phyloP scores from a whole-genome alignment of 1,139 yeast genomes.

The Geotrichum restrictum region DNA sequence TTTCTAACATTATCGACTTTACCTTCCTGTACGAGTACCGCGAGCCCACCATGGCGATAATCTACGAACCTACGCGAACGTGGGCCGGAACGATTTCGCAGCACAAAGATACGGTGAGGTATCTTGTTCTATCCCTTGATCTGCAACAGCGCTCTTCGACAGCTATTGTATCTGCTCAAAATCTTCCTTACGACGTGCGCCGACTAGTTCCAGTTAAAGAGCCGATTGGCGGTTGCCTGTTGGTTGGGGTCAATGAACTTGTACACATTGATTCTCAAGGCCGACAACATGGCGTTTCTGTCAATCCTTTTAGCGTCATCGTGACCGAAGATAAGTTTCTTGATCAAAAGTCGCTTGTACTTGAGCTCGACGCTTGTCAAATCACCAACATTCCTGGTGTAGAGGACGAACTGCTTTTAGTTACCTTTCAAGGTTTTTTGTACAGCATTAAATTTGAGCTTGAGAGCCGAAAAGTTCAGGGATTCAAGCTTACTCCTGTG shows the following conservation, averaged over 20 bases:
- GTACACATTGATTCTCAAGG: slow-evolving; percentile 84
- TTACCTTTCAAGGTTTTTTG: slow-evolving; percentile 51
- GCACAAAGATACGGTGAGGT: slow-evolving; percentile 60
- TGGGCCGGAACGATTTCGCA: slow-evolving; percentile 71
- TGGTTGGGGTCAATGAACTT: slow-evolving; percentile 74
- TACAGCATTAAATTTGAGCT: slow-evolving; percentile 51
- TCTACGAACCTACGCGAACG: slow-evolving; percentile 59
- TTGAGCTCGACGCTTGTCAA: slow-evolving; percentile 57
- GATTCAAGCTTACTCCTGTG: slow-evolving; percentile 32
- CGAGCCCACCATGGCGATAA: slow-evolving; percentile 74
- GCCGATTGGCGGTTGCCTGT: slow-evolving; percentile 68
- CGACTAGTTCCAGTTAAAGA: slow-evolving; percentile 57
- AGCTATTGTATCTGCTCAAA: slow-evolving; percentile 58
- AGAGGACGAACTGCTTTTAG: slow-evolving; percentile 51
- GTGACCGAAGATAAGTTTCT: slow-evolving; percentile 50
- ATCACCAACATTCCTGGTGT: slow-evolving; percentile 43
- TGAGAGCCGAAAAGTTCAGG: slow-evolving; percentile 45
- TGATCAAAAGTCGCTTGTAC: slow-evolving; percentile 52
- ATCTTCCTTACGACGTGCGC: slow-evolving; percentile 73
- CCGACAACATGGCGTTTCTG: slow-evolving; percentile 59
- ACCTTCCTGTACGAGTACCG: slow-evolving; percentile 67
- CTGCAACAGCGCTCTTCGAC: slow-evolving; percentile 60
- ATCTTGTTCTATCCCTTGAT: slow-evolving; percentile 62
- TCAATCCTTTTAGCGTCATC: slow-evolving; percentile 51
- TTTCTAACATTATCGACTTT: slow-evolving; percentile 63